Evolutionary conservation across 768 basidiomycete species (phyloP), one percentile per base, ranked within the genome.

Genomic region (Rhodosporidiobolus sp.): DNA sequence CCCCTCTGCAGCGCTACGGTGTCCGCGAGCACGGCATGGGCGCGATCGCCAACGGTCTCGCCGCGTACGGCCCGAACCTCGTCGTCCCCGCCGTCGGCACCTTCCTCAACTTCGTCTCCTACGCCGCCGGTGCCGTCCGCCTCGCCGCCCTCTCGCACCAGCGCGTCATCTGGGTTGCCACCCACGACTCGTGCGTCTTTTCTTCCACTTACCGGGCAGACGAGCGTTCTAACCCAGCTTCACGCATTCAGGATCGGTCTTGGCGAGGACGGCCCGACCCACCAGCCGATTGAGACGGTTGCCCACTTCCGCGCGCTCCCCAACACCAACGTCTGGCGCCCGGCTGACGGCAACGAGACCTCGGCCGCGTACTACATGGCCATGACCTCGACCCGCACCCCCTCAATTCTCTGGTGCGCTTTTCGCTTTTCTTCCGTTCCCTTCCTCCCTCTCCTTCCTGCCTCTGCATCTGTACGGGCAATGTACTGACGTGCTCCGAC

Each of bases 11-110:
- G 71, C 90, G 94, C 66, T 97, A 90, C 83, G 94, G 94, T 86
- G 93, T 97, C 68, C 91, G 94, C 82, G 94, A 97, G 82, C 94
- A 97, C 82, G 94, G 85, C 77, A 97, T 96, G 94, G 91, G 90
- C 78, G 94, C 94, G 65, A 93, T 97, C 78, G 91, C 89, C 76
- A 96, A 96, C 81, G 94, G 94, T 80, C 71, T 77, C 58, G 73
- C 85, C 73, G 94, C 93, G 4, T 97, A 96, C 82, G 94, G 94
- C 71, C 91, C 87, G 28, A 71, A 72, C 70, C 70, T 77, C 78
- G 88, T 94, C 79, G 86, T 95, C 73, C 94, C 94, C 55, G 94
- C 92, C 81, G 86, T 72, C 73, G 91, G 89, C 68, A 97, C 94
- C 46, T 96, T 96, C 89, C 81, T 96, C 75, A 79, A 78, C 74